phyloP scores from a whole-genome alignment of 805 yeast genomes.

The Cyberlindnera euphorbiae region DNA sequence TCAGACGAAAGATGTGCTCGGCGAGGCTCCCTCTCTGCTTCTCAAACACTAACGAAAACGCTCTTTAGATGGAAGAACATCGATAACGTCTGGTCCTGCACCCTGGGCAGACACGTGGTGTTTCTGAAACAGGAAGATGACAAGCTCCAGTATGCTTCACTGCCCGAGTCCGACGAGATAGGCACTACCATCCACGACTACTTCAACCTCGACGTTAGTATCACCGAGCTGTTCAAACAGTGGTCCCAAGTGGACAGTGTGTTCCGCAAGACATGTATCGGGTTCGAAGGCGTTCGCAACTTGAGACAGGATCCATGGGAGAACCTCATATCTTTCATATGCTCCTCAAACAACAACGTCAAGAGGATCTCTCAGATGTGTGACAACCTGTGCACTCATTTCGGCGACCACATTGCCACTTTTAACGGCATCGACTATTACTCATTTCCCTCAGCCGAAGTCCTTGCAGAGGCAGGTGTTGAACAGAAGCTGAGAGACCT shows the following conservation, averaged over 20 bases:
- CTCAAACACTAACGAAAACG: slow-evolving; percentile 3
- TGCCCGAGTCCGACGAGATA: slow-evolving; percentile 32
- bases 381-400: slow-evolving; percentile 63
- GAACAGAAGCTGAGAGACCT: slow-evolving; percentile 40
- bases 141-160: slow-evolving; percentile 46
- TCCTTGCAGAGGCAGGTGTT: slow-evolving; percentile 36
- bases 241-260: slow-evolving; percentile 59
- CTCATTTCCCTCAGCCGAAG: slow-evolving; percentile 69
- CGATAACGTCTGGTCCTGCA: slow-evolving; percentile 61
- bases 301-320: slow-evolving; percentile 98
- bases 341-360: slow-evolving; percentile 94
- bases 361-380: slow-evolving; percentile 93
- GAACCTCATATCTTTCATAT: slow-evolving; percentile 80
- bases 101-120: slow-evolving; percentile 54
- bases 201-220: slow-evolving; percentile 58
- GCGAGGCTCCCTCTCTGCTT: too few relatives aligned
- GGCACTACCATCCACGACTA: slow-evolving; percentile 55
- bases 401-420: slow-evolving; percentile 56
- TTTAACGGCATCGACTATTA: slow-evolving; percentile 54
- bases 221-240: slow-evolving; percentile 46
- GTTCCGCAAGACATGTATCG: slow-evolving; percentile 34
- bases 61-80: slow-evolving; percentile 56
- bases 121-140: slow-evolving; percentile 56
- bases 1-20: too few relatives aligned
- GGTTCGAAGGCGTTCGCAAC: slow-evolving; percentile 71